A percentile compares a stretch with the other conserved stretches of the same genome.
phyloP scores from a whole-genome alignment of 768 basidiomycete genomes.

The Tephrocybe sp. region DNA sequence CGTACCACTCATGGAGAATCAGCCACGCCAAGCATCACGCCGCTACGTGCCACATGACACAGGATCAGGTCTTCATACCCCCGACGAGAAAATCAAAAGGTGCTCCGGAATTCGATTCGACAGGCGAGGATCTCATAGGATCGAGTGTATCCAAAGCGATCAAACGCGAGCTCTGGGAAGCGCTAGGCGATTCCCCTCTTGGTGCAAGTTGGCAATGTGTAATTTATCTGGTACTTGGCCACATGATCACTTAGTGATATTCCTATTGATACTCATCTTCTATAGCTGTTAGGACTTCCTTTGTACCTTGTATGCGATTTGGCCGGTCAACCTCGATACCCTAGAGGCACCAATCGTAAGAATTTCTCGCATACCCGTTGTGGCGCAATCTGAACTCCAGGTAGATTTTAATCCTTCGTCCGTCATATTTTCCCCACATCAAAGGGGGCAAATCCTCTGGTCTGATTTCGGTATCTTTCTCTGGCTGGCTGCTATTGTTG shows the following conservation, averaged over 20 bases:
- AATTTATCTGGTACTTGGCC: conserved; percentile 51
- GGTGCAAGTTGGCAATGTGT: conserved; percentile 40
- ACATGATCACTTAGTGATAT: too few species aligned
- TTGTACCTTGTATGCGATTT: conserved; percentile 69
- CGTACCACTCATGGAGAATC: conserved; percentile 87
- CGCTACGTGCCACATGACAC: conserved; percentile 72
- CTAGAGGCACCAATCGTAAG: conserved; percentile 64
- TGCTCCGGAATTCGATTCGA: conserved; percentile 51
- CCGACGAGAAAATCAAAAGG: conserved; percentile 60
- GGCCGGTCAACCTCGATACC: conserved; percentile 71
- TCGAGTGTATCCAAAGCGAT: conserved; percentile 50
- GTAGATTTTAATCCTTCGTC: conserved; percentile 63
- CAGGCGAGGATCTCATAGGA: conserved; percentile 53
- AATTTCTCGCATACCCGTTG: background rate
- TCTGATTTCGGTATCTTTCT: conserved; percentile 73
- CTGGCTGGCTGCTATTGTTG: conserved; percentile 49
- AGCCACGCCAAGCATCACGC: conserved; percentile 84
- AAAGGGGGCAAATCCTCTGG: conserved; percentile 58
- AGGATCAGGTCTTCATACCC: conserved; percentile 85
- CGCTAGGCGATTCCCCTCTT: conserved; percentile 76
- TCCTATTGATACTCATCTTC: background rate
- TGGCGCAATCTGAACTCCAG: background rate
- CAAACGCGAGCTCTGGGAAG: conserved; percentile 60
- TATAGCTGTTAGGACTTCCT: conserved; percentile 66
- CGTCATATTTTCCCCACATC: conserved; percentile 68